phyloP scores from a whole-genome alignment of 1,139 yeast genomes.

The Blastobotrys buckinghamii region DNA sequence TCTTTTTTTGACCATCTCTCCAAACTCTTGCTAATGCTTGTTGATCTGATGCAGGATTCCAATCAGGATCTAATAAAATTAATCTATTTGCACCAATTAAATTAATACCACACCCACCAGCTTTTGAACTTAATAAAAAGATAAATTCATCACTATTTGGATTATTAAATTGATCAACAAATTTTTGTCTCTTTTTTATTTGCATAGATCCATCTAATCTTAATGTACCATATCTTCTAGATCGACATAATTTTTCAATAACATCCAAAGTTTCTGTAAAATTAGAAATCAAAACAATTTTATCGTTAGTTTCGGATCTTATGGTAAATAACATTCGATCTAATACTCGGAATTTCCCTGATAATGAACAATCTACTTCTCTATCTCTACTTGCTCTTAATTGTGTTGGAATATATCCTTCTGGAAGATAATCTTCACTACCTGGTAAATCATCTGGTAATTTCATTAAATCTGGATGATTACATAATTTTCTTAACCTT shows the following conservation, averaged over 20 bases:
- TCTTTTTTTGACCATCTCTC: conserved; percentile 99
- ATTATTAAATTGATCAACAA: conserved; percentile 86
- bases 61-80: conserved; percentile 88
- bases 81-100: conserved; percentile 93
- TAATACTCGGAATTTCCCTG: conserved; percentile 52
- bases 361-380: conserved; percentile 55
- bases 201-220: conserved; percentile 91
- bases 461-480: conserved; percentile 81
- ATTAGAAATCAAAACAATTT: conserved; percentile 88
- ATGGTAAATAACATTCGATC: conserved; percentile 73
- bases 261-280: conserved; percentile 91
- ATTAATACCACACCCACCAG: conserved; percentile 99
- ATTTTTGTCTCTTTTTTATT: conserved; percentile 85
- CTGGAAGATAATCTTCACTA: conserved; percentile 59
- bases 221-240: conserved; percentile 66
- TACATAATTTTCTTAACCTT: conserved; percentile 78
- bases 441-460: conserved; percentile 76
- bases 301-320: conserved; percentile 77
- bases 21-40: conserved; percentile 97
- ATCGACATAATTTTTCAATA: conserved; percentile 79
- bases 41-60: conserved; percentile 99
- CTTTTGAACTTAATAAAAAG: conserved; percentile 85
- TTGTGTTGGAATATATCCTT: conserved; percentile 51
- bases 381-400: conserved; percentile 49
- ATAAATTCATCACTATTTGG: conserved; percentile 87